Conservation (phyloP, 768 basidiomycete genomes). For the Daedalea quercina region DNA sequence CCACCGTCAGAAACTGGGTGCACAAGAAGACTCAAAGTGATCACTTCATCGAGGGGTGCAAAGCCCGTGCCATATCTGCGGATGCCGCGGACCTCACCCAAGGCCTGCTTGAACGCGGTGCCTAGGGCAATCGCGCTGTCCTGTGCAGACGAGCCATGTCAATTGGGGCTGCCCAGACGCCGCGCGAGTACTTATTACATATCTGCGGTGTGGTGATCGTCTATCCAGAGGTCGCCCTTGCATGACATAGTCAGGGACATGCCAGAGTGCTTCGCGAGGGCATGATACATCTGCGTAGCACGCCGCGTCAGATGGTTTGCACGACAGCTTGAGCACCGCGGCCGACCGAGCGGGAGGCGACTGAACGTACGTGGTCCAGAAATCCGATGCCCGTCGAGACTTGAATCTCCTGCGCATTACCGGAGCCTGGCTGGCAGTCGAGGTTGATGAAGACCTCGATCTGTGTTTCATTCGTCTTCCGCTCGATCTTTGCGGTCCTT, state of each 20-base stretch:
- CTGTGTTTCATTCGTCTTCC: slow-evolving; percentile 88
- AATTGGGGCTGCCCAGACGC: slow-evolving; percentile 10
- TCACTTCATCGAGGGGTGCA: slow-evolving; percentile 93
- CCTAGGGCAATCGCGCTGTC: slow-evolving; percentile 85
- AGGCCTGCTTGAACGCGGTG: slow-evolving; percentile 87
- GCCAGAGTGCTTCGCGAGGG: slow-evolving; percentile 93
- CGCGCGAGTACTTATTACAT: slow-evolving; percentile 34
- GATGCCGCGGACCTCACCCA: slow-evolving; percentile 93
- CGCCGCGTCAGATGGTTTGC: not conserved
- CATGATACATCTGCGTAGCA: slow-evolving; percentile 85
- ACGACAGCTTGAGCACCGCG: not conserved
- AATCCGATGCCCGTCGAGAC: slow-evolving; percentile 97
- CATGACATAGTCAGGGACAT: slow-evolving; percentile 90
- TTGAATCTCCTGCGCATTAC: slow-evolving; percentile 65
- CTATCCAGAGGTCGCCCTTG: slow-evolving; percentile 93
- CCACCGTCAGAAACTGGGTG: not conserved
- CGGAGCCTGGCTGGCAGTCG: slow-evolving; percentile 65
- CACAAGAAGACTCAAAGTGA: slow-evolving; percentile 8
- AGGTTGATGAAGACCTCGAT: slow-evolving; percentile 80
- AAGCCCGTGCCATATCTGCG: slow-evolving; percentile 93
- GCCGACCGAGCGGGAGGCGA: not conserved
- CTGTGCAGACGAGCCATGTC: slow-evolving; percentile 41
- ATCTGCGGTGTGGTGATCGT: slow-evolving; percentile 99
- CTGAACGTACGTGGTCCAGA: slow-evolving; percentile 86
- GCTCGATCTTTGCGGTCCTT: slow-evolving; percentile 62